Percentiles rank a stretch among this genome's conserved stretches.
phyloP scores from a whole-genome alignment of 2,329 filamentous ascomycete genomes.

The Microdochium paspali region DNA sequence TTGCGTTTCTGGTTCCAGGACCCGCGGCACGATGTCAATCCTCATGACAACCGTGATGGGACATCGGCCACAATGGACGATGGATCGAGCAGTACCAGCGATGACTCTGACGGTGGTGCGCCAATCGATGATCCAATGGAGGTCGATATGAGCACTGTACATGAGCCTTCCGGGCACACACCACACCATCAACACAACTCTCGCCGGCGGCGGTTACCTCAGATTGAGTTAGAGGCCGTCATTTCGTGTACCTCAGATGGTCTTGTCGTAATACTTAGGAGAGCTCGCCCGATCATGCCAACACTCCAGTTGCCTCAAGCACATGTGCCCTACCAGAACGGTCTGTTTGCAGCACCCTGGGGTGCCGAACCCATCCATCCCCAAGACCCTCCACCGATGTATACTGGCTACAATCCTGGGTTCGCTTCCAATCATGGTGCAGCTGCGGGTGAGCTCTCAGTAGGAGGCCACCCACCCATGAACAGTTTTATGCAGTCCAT shows the following conservation, averaged over 20 bases:
- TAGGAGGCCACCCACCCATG: constrained; percentile 41
- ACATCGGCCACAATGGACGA: constrained; percentile 25
- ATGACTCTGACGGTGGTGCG: constrained; percentile 34
- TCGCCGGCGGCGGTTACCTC: not conserved
- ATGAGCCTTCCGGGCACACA: constrained; percentile 9
- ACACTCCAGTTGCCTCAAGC: constrained; percentile 38
- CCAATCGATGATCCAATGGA: constrained; percentile 33
- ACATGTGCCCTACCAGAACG: constrained; percentile 42
- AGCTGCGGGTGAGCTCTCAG: constrained; percentile 31
- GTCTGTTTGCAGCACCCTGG: constrained; percentile 75
- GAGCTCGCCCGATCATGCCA: constrained; percentile 62
- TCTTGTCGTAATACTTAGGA: constrained; percentile 70
- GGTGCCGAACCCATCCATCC: constrained; percentile 54
- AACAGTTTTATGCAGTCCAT: constrained; percentile 70
- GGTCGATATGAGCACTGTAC: constrained; percentile 20
- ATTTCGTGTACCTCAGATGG: constrained; percentile 86
- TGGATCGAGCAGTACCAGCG: constrained; percentile 22
- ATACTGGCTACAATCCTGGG: constrained; percentile 32
- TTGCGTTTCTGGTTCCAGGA: constrained; percentile 78
- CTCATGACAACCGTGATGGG: constrained; percentile 25
- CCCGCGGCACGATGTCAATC: constrained; percentile 47
- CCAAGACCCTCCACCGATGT: constrained; percentile 29
- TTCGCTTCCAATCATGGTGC: constrained; percentile 34
- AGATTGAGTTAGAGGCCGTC: constrained; percentile 69
- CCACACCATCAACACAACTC: not conserved